Evolutionary conservation across 352 stramenopile species (phyloP), one percentile per base, ranked within the genome.

Genomic region (Blastocystis sp.): DNA sequence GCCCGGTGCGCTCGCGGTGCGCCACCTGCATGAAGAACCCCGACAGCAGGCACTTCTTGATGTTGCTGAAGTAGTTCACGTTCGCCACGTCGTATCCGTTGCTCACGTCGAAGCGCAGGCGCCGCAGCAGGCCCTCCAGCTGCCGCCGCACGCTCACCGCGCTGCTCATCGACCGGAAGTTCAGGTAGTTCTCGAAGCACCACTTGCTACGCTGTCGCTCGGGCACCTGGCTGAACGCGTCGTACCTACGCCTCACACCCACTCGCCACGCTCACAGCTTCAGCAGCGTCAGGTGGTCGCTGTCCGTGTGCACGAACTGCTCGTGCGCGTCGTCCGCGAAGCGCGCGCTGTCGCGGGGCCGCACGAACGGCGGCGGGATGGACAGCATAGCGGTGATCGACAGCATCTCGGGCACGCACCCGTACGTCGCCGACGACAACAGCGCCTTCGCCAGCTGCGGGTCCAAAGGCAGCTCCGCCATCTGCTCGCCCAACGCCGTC

Each of bases 21-120:
- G 94, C 96, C 42, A 98, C 94, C 89, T 97, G 94, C 96, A 98
- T 98, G 91, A 99, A 99, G 92, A 98, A 98, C 57, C 95, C 96
- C 34, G 93, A 92, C 14, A 96, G 95, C 21, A 99, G 91, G 54
- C 95, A 92, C 89, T 96, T 95, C 77, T 94, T 92, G 77, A 98
- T 97, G 90, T 96, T 97, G 68, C 91, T 91, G 90, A 97, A 97
- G 91, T 97, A 98, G 62, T 96, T 91, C 34, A 91, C 89, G 63
- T 91, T 93, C 57, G 92, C 91, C 19, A 28, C 21, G 38, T 84
- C 45, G n/a, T 66, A 34, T 59, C 62, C 62, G 43, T 68, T 84
- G 3, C 1, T 80, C 6, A 96, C 65, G 54, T 91, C 91, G 45
- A 96, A 76, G 77, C 94, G 92, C 45, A 97, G 79, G 42, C 93